Evolutionary conservation across 2,329 filamentous ascomycete genomes (phyloP).

Genomic region (Cercospora berteroae): DNA sequence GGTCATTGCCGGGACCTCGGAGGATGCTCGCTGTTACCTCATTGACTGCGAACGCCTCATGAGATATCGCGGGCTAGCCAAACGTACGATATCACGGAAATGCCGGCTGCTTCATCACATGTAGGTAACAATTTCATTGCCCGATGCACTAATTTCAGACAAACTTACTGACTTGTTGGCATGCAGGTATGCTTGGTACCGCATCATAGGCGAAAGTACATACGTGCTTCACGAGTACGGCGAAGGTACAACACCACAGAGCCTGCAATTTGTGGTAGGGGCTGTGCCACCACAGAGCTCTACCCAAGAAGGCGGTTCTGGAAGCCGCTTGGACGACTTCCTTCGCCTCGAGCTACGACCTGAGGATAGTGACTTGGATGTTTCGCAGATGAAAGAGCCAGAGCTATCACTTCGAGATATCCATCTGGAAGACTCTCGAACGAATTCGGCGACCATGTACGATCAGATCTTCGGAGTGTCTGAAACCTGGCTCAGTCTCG

Average conservation of each 20-base stretch:
- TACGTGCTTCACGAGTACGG: slow-evolving; percentile 29
- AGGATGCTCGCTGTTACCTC: slow-evolving; percentile 39
- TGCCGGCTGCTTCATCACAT: slow-evolving; percentile 43
- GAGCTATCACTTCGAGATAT: slow-evolving; percentile 39
- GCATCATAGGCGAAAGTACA: slow-evolving; percentile 35
- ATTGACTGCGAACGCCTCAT: slow-evolving; percentile 42
- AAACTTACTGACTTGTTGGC: background rate
- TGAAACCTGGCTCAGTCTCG: slow-evolving; percentile 46
- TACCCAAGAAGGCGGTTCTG: background rate
- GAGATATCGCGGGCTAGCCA: slow-evolving; percentile 39
- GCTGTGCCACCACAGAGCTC: background rate
- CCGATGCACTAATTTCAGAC: too few relatives aligned
- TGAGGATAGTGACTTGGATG: slow-evolving; percentile 42
- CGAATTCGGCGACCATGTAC: slow-evolving; percentile 40
- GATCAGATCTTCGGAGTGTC: slow-evolving; percentile 46
- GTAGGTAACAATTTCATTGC: background rate
- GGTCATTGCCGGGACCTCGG: slow-evolving; percentile 26
- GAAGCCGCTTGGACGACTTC: slow-evolving; percentile 41
- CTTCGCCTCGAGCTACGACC: slow-evolving; percentile 39
- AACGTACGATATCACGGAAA: slow-evolving; percentile 40
- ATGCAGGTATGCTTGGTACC: slow-evolving; percentile 37
- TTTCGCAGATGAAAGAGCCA: slow-evolving; percentile 40
- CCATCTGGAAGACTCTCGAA: slow-evolving; percentile 41
- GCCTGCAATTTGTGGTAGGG: background rate
- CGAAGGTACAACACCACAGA: background rate